Conservation (phyloP, 768 basidiomycete species). For the Porphyrellus cyaneotinctus region DNA sequence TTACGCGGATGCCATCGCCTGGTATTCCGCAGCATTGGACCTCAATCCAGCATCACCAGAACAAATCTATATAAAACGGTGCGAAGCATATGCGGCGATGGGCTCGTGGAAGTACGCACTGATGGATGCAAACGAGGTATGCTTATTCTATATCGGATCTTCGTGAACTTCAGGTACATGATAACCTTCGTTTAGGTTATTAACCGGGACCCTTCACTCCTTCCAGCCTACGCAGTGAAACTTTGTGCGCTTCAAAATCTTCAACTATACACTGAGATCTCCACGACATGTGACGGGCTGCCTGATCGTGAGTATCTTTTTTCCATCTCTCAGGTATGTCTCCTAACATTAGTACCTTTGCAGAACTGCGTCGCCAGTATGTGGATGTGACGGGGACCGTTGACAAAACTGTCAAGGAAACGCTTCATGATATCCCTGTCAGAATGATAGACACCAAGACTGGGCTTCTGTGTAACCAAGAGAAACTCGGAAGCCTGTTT, state of each 20-base stretch:
- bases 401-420: not conserved
- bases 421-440: slow-evolving; percentile 2
- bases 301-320: not conserved
- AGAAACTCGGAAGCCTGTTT: not conserved
- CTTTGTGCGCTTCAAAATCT: slow-evolving; percentile 1
- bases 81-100: slow-evolving; percentile 1
- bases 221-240: slow-evolving; percentile 3
- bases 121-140: slow-evolving; percentile 7
- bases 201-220: not conserved
- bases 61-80: slow-evolving; percentile 7
- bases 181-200: not conserved
- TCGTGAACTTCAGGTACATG: not conserved
- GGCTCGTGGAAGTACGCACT: slow-evolving; percentile 7
- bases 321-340: not conserved
- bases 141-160: not conserved
- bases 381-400: not conserved
- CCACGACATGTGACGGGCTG: not conserved
- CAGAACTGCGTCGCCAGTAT: not conserved
- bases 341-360: not conserved
- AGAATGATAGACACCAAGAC: slow-evolving; percentile 10
- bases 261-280: not conserved
- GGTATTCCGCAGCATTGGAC: not conserved
- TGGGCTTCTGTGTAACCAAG: slow-evolving; percentile 1
- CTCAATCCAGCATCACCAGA: not conserved
- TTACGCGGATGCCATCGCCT: not conserved